phyloP scores from a whole-genome alignment of 345 rosid genomes.

The Acer campestre region DNA sequence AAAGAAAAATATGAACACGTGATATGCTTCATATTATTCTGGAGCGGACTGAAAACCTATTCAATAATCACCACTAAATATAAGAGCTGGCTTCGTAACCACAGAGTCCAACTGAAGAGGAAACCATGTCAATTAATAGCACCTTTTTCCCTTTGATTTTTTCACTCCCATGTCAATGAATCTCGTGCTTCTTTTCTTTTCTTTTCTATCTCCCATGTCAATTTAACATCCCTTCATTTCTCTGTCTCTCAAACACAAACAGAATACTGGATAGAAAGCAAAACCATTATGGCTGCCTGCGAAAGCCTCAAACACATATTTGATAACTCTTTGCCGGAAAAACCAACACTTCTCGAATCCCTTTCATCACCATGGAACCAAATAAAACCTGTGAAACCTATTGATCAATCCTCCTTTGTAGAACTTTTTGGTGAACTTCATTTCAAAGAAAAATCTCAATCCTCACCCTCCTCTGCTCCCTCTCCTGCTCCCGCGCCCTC shows the following conservation, averaged over 20 bases:
- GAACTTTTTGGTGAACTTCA: conserved; percentile 79
- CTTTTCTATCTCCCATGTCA: conserved; percentile 1
- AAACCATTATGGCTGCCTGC: conserved; percentile 64
- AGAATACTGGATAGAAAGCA: conserved; percentile 14
- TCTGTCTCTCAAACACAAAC: not conserved
- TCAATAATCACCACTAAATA: conserved; percentile 42
- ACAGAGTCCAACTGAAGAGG: conserved; percentile 28
- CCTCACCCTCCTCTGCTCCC: conserved; percentile 4
- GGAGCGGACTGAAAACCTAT: not conserved
- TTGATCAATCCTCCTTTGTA: conserved; percentile 51
- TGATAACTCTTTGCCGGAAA: conserved; percentile 56
- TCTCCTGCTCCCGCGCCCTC: not conserved
- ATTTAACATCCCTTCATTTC: not conserved
- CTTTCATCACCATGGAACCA: conserved; percentile 72
- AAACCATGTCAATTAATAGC: conserved; percentile 32
- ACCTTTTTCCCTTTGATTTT: conserved; percentile 38
- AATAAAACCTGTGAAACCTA: conserved; percentile 35
- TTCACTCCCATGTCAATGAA: conserved; percentile 23
- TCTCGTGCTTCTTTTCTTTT: conserved; percentile 33
- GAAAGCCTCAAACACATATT: conserved; percentile 72
- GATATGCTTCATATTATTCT: not conserved
- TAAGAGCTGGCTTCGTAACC: conserved; percentile 27
- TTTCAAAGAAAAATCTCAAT: conserved; percentile 47
- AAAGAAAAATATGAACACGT: not conserved
- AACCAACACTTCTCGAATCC: conserved; percentile 51